Base-by-base conservation (phyloP, 352 stramenopile genomes). In the Plasmopara halstedii region DNA sequence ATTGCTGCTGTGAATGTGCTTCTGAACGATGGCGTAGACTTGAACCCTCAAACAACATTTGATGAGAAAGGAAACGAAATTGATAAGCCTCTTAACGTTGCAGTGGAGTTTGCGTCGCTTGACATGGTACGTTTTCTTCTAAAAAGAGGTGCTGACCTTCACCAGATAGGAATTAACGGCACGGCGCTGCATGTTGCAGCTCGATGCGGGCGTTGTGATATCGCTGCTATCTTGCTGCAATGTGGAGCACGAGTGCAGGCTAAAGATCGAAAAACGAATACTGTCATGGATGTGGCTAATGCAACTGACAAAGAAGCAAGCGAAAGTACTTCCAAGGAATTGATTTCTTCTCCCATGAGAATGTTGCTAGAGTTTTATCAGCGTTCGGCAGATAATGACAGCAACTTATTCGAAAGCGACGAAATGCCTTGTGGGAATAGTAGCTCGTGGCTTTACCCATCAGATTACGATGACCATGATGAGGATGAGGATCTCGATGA, bases 51-150 rank as follows among this genome's bases (percentile, higher is more conserved):
- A 2, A 54, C 48, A 11, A 60, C 71, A 8, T 45, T 72, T 20
- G 75, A 87, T 20, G 45, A 62, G 21, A 34, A 66, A 27, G 74
- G 67, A 3, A 48, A 70, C 5, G 74, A 87, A 19, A 60, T 85
- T 22, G 72, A 88, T 15, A 85, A 84, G 36, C 75, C 78, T 8
- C 53, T 93, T 1, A 65, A 84, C 37, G 61, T 83, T 31, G 81
- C 81, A 2, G 64, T 71, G n/a, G 57, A 78, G 36, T 51, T 65
- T 38, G 64, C 70, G 9, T 88, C 78, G 5, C 55, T 93, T 9
- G 53, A 49, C 18, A 89, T 93, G 78, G 65, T 93, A 26, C 67
- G 74, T 2, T 81, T 88, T 32, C 59, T 93, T 11, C 33, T 90
- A n/a, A 87, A 86, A 42, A 71, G 74, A 36, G 81, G 81, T 13